Conservation (phyloP, 2,329 filamentous ascomycete genomes). For the Aspergillus fischeri region DNA sequence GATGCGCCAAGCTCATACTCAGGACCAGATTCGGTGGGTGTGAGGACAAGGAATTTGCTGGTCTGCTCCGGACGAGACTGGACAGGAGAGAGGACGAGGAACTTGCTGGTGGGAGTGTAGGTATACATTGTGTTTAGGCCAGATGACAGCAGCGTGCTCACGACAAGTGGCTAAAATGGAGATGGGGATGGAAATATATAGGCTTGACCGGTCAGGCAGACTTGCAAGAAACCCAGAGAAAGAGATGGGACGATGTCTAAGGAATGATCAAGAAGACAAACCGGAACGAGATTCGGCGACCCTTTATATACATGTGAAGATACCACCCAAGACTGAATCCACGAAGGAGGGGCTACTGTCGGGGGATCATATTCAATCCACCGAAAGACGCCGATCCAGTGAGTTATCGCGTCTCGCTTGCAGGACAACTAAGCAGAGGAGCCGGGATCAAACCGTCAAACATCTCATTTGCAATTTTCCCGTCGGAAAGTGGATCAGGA, state of each 20-base stretch:
- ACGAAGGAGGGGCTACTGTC: constrained; percentile 21
- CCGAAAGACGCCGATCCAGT: constrained; percentile 23
- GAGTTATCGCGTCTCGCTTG: constrained; percentile 14
- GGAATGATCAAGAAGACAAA: background rate
- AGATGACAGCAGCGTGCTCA: background rate
- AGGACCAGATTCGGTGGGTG: constrained; percentile 28
- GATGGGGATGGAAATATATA: background rate
- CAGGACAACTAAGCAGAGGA: constrained; percentile 14
- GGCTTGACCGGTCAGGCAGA: constrained; percentile 1
- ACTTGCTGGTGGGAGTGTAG: constrained; percentile 26
- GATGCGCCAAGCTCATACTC: constrained; percentile 18
- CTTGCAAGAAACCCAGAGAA: background rate
- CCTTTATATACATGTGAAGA: constrained; percentile 26
- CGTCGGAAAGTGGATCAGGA: constrained; percentile 7
- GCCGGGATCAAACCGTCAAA: background rate
- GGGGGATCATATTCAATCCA: constrained; percentile 18
- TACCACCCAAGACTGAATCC: constrained; percentile 16
- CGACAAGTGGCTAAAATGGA: constrained; percentile 2
- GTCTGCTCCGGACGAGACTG: background rate
- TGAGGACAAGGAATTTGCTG: constrained; percentile 11
- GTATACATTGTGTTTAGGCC: constrained; percentile 25
- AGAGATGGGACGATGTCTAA: constrained; percentile 1
- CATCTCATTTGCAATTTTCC: constrained; percentile 1
- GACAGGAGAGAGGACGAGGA: constrained; percentile 27
- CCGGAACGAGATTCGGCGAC: constrained; percentile 14